Conservation (phyloP, 179 eudicot genomes). For the Spinacia oleracea region DNA sequence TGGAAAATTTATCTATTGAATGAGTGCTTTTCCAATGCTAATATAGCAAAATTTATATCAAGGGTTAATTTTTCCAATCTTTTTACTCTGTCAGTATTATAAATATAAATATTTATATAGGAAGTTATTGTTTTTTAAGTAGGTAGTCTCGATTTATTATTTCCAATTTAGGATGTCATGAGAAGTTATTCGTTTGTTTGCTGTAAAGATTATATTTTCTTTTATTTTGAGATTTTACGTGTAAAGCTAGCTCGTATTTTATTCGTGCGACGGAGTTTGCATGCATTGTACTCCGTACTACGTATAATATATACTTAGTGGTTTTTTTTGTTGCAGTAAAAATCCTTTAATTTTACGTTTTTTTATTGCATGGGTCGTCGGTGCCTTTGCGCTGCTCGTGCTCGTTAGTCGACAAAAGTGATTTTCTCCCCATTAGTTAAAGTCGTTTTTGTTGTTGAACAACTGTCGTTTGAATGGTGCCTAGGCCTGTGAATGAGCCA, state of each 20-base stretch:
- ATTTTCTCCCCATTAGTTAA: not conserved
- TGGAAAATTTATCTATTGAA: not conserved
- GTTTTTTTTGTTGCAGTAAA: not conserved
- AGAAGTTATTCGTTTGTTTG: constrained; percentile 2
- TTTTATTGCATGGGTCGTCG: not conserved
- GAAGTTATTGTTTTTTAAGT: not conserved
- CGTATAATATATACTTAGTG: not conserved
- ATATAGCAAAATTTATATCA: not conserved
- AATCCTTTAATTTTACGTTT: not conserved
- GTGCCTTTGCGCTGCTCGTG: constrained; percentile 22
- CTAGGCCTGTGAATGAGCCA: too few relatives aligned
- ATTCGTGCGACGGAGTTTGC: not conserved
- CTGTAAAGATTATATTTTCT: constrained; percentile 7
- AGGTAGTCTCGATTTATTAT: constrained; percentile 8
- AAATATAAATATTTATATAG: not conserved
- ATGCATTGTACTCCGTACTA: too few relatives aligned
- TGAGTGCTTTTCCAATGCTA: not conserved
- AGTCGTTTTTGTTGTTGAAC: not conserved
- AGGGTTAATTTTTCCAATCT: not conserved
- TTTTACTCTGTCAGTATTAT: not conserved
- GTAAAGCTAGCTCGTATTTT: not conserved
- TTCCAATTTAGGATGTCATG: not conserved
- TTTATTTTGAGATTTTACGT: not conserved
- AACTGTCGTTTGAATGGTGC: not conserved
- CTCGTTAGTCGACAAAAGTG: constrained; percentile 20